A percentile compares a stretch with the other conserved stretches of the same genome.
Evolutionary conservation across 345 rosid species (phyloP).

Genomic region (Turnera subulata): DNA sequence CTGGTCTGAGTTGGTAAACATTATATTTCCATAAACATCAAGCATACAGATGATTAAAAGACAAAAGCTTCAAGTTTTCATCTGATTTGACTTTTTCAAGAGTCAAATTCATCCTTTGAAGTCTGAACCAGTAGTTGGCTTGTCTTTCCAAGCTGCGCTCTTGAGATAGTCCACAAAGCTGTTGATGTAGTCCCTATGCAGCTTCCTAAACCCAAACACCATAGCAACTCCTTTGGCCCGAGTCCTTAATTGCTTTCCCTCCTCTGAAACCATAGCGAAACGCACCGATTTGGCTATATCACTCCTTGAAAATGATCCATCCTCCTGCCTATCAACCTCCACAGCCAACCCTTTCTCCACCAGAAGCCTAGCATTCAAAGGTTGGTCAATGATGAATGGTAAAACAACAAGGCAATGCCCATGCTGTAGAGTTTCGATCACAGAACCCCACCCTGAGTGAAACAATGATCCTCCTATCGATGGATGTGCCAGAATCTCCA

Average conservation of each 20-base stretch:
- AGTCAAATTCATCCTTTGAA: background rate
- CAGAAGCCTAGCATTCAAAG: slow-evolving; percentile 17
- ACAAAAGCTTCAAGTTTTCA: no score
- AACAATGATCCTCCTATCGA: slow-evolving; percentile 19
- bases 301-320: slow-evolving; percentile 20
- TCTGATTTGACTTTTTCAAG: background rate
- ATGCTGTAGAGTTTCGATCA: slow-evolving; percentile 19
- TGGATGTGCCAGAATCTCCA: slow-evolving; percentile 14
- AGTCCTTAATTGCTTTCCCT: slow-evolving; percentile 10
- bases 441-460: slow-evolving; percentile 23
- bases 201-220: slow-evolving; percentile 5
- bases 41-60: no score
- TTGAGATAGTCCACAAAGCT: slow-evolving; percentile 15
- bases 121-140: background rate
- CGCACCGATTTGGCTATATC: slow-evolving; percentile 16
- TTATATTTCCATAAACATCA: no score
- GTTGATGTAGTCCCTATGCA: slow-evolving; percentile 16
- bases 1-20: no score
- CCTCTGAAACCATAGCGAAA: slow-evolving; percentile 17
- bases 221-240: slow-evolving; percentile 6
- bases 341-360: slow-evolving; percentile 23
- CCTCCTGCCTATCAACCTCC: slow-evolving; percentile 19
- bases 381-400: slow-evolving; percentile 18
- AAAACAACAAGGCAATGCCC: slow-evolving; percentile 16
- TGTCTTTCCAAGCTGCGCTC: background rate